These are phyloP conservation scores for Spergularia bocconei DNA, from an alignment of 148 eudicot species.

Conservation along the genomic window DNA sequence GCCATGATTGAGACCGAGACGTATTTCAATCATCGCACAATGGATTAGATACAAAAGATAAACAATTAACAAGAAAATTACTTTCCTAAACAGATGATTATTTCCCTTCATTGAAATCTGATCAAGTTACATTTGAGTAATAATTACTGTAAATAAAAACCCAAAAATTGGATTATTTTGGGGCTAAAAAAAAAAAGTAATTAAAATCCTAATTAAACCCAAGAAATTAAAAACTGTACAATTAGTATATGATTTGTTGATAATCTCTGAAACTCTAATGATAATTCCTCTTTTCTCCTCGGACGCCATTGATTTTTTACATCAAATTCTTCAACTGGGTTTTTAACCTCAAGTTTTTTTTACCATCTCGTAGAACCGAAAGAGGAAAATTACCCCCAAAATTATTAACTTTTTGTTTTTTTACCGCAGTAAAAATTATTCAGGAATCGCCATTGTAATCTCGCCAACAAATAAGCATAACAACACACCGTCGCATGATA, in stretches of 20 bases:
- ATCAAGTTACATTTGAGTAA: not conserved
- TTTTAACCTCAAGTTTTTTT: no score
- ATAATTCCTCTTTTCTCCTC: constrained; percentile 34
- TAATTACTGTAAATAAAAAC: not conserved
- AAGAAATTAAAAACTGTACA: not conserved
- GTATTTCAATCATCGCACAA: no score
- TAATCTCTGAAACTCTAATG: constrained; percentile 12
- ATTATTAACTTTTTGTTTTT: not conserved
- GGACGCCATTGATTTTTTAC: constrained; percentile 30
- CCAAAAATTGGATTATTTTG: not conserved
- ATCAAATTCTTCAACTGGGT: constrained; percentile 3
- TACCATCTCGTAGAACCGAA: constrained; percentile 29
- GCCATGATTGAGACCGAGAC: no score
- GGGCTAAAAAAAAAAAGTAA: not conserved
- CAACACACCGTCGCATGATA: constrained; percentile 77
- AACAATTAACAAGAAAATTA: no score
- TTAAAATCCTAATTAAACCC: not conserved
- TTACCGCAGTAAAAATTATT: constrained; percentile 1
- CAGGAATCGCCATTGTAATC: constrained; percentile 59
- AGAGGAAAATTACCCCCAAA: not conserved
- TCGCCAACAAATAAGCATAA: constrained; percentile 81
- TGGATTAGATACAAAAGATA: not conserved
- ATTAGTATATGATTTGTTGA: constrained; percentile 1
- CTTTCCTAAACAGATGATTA: not conserved
- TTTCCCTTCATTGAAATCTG: not conserved